Evolutionary conservation across 1,284 basidiomycete genomes (phyloP).

Genomic region (Ustilago esculenta): DNA sequence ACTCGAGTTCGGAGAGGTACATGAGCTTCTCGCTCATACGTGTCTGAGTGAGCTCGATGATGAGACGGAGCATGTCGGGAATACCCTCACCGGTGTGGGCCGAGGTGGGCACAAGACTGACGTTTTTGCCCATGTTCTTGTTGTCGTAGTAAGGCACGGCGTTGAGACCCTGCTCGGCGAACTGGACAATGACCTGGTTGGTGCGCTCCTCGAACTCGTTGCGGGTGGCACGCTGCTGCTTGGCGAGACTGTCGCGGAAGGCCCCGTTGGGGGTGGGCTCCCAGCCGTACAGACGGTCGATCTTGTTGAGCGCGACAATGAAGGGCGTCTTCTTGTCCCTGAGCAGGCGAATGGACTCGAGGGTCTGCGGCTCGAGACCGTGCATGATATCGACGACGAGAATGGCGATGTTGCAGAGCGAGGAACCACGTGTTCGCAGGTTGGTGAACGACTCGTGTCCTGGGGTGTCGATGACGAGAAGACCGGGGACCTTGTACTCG

Average conservation of each 20-base stretch:
- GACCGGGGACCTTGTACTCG: constrained; percentile 96
- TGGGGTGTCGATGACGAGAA: constrained; percentile 97
- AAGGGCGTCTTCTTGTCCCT: constrained; percentile 97
- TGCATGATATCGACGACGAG: constrained; percentile 99
- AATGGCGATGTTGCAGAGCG: constrained; percentile 98
- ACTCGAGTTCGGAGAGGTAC: constrained; percentile 98
- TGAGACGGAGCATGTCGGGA: constrained; percentile 99
- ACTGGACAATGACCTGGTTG: constrained; percentile 85
- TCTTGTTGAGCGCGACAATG: constrained; percentile 99
- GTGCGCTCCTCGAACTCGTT: constrained; percentile 93
- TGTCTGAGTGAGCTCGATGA: constrained; percentile 96
- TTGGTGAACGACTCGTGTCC: constrained; percentile 99
- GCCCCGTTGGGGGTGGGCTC: constrained; percentile 87
- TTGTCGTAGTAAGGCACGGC: constrained; percentile 96
- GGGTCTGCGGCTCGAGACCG: constrained; percentile 94
- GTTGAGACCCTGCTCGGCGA: constrained; percentile 97
- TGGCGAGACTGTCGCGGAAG: constrained; percentile 89
- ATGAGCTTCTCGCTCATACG: constrained; percentile 97
- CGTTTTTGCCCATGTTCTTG: constrained; percentile 91
- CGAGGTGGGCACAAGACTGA: constrained; percentile 96
- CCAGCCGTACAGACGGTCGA: constrained; percentile 98
- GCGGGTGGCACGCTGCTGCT: constrained; percentile 82
- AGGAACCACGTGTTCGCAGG: constrained; percentile 92
- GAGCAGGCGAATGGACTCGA: constrained; percentile 92
- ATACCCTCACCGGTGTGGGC: constrained; percentile 98